Evolutionary conservation across 75 land plant genomes (phyloP).

Genomic region (Pinus albicaulis): DNA sequence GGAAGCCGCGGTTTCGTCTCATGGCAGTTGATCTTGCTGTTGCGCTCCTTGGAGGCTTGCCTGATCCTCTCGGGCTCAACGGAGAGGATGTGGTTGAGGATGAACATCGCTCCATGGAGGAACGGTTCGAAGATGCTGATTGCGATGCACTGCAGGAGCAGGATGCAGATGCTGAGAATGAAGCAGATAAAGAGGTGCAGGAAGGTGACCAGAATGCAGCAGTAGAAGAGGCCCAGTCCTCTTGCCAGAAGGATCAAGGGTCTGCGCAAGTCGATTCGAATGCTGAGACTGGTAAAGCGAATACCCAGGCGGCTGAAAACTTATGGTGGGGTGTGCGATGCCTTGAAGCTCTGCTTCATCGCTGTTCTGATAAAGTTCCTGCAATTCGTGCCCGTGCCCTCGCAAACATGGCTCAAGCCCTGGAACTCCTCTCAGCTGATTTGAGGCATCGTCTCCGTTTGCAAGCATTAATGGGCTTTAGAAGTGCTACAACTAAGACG

Average conservation of each 20-base stretch:
- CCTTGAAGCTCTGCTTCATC: conserved; percentile 53
- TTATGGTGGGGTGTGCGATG: conserved; percentile 56
- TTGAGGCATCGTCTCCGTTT: conserved; percentile 17
- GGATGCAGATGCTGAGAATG: conserved; percentile 7
- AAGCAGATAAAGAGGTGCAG: background rate
- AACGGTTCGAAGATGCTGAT: conserved; percentile 1
- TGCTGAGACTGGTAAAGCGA: background rate
- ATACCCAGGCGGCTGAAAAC: background rate
- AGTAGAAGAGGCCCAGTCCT: background rate
- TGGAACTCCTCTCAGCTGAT: conserved; percentile 41
- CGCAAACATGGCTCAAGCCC: conserved; percentile 54
- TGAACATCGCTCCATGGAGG: background rate
- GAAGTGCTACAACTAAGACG: background rate
- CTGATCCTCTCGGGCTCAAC: conserved; percentile 46
- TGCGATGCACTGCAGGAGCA: background rate
- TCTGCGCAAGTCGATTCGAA: background rate
- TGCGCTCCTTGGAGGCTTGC: conserved; percentile 35
- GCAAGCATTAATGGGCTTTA: conserved; percentile 36
- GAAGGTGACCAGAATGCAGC: conserved; percentile 1
- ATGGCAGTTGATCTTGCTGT: conserved; percentile 68
- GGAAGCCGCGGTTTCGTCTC: conserved; percentile 58
- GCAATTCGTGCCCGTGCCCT: conserved; percentile 74
- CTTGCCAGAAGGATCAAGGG: background rate
- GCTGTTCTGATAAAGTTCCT: conserved; percentile 66
- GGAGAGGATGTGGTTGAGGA: conserved; percentile 12